Percentiles rank a stretch among this genome's conserved stretches.
Evolutionary conservation across 2,329 filamentous ascomycete genomes (phyloP).

Genomic region (Juglanconis sp.): DNA sequence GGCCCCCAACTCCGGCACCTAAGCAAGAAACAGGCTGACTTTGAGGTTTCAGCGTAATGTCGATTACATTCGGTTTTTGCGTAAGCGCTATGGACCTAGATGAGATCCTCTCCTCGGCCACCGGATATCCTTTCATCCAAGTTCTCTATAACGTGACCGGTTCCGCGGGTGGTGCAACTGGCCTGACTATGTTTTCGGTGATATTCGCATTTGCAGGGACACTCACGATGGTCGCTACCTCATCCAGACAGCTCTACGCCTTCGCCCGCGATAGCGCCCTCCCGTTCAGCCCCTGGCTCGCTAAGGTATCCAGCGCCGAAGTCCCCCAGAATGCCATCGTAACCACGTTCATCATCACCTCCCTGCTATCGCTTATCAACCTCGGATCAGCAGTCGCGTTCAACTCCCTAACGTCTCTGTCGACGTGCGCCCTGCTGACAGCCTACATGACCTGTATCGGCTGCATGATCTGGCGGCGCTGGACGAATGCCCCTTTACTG

Average conservation of each 20-base stretch:
- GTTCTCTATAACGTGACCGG: constrained; percentile 27
- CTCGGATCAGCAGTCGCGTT: constrained; percentile 15
- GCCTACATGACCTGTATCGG: constrained; percentile 20
- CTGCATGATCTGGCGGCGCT: constrained; percentile 10
- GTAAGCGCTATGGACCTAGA: constrained; percentile 7
- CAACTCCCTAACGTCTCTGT: constrained; percentile 20
- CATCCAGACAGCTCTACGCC: constrained; percentile 29
- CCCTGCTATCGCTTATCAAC: constrained; percentile 15
- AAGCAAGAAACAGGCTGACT: too few relatives aligned
- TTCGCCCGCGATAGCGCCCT: constrained; percentile 35
- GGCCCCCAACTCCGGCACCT: too few relatives aligned
- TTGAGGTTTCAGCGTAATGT: constrained; percentile 14
- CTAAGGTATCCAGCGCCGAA: constrained; percentile 17
- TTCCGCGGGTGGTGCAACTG: constrained; percentile 24
- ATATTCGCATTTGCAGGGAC: constrained; percentile 20
- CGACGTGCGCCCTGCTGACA: constrained; percentile 17
- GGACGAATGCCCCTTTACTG: constrained; percentile 6
- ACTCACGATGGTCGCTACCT: constrained; percentile 27
- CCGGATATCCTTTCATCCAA: constrained; percentile 28
- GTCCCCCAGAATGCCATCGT: constrained; percentile 21
- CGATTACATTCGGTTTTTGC: constrained; percentile 19
- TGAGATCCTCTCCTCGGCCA: constrained; percentile 13
- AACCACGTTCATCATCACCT: constrained; percentile 12
- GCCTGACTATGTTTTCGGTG: constrained; percentile 24
- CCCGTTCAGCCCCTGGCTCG: constrained; percentile 29